These are phyloP conservation scores for Mangifera indica DNA, from an alignment of 345 rosid species.

Conservation along the genomic window DNA sequence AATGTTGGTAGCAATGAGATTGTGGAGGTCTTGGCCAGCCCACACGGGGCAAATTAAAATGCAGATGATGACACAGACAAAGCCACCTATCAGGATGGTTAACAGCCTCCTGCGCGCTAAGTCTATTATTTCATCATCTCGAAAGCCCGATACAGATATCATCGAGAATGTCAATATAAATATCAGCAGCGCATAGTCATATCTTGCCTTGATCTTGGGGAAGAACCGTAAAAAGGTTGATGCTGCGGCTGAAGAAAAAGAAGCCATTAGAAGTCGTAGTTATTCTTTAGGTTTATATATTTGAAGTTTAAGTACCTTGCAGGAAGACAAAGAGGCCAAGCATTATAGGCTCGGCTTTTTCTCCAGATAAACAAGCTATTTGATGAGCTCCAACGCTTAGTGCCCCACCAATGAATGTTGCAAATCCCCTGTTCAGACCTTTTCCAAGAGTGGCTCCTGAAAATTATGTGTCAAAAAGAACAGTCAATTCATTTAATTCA, in stretches of 20 bases:
- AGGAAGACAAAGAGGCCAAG: constrained; percentile 64
- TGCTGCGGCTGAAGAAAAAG: constrained; percentile 54
- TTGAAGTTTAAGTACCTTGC: constrained; percentile 44
- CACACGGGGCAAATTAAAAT: constrained; percentile 62
- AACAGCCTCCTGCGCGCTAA: constrained; percentile 59
- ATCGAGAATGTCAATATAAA: constrained; percentile 76
- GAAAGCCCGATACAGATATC: constrained; percentile 68
- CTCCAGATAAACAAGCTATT: constrained; percentile 55
- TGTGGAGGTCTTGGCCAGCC: constrained; percentile 69
- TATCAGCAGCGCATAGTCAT: constrained; percentile 70
- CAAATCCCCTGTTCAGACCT: constrained; percentile 66
- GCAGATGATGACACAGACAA: constrained; percentile 41
- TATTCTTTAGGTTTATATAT: too few species aligned
- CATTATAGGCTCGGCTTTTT: constrained; percentile 57
- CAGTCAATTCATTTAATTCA: too few species aligned
- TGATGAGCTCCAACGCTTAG: constrained; percentile 72
- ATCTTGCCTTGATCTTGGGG: constrained; percentile 75
- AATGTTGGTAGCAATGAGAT: constrained; percentile 47
- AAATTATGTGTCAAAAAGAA: background rate
- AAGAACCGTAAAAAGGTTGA: constrained; percentile 72
- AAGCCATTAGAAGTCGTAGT: too few species aligned
- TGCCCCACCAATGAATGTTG: constrained; percentile 63
- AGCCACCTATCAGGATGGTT: constrained; percentile 64
- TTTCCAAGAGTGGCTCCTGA: constrained; percentile 61
- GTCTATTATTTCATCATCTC: constrained; percentile 47